Evolutionary conservation across 163 green algal species (phyloP), one percentile per base, ranked within the genome.

Genomic region (Volvox carteri): DNA sequence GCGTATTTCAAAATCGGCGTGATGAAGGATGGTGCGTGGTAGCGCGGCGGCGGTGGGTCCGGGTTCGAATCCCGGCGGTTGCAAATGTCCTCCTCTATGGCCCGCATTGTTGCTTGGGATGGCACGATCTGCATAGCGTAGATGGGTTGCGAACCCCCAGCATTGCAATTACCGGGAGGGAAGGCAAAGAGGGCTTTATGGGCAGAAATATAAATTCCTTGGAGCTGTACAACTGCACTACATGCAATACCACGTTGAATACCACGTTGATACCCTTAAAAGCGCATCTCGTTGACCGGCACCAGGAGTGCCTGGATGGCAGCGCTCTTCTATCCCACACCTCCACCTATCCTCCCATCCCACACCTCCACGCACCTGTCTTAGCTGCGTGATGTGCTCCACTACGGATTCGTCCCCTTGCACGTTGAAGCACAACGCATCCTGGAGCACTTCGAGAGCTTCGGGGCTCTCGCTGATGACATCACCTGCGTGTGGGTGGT

Each of bases 361-460:
- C 42, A 39, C 25, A 58, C 48, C 48, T 14, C 48, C 8, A 30
- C n/a, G n/a, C n/a, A 81, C 83, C 48, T 88, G 67, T 19, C 83
- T 23, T 48, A 88, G 67, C 50, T 83, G 35, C 48, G 77, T 74
- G 65, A 88, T 74, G 67, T 88, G 83, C 35, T 81, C 68, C 46
- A 88, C 65, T 39, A 88, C 83, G 11, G 48, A 44, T 30, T 88
- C 83, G 67, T 88, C 83, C 48, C 81, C 83, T 67, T 81, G 83
- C 68, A 88, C 83, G 23, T 75, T 42, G 35, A 62, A 44, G 68
- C 83, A 83, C 14, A 88, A 25, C 39, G 68, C 48, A 33, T 88
- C 68, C 68, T 83, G 73, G 2, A 88, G 83, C 48, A 88, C 52
- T 52, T 58, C 68, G 35, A 81, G 52, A 44, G 83, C 83, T 67